phyloP scores from a whole-genome alignment of 306 rosid genomes.

The Rosa chinensis region DNA sequence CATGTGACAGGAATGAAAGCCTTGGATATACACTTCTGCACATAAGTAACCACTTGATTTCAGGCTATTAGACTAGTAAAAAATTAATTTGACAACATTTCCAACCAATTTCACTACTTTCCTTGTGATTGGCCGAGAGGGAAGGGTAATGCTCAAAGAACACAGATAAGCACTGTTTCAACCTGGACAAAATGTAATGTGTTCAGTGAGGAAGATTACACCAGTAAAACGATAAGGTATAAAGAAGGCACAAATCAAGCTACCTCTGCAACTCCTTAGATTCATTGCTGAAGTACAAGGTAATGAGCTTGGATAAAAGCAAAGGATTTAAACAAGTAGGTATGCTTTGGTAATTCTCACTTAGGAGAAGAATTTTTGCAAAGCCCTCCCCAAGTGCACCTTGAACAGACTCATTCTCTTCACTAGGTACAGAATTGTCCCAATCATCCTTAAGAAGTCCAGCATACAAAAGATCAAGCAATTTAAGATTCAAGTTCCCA shows the following conservation, averaged over 20 bases:
- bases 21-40: constrained; percentile 76
- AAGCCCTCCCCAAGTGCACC: constrained; percentile 89
- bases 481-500: constrained; percentile 37
- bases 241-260: constrained; percentile 7
- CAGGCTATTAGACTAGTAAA: not conserved
- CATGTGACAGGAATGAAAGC: constrained; percentile 78
- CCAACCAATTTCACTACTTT: constrained; percentile 25
- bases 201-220: constrained; percentile 15
- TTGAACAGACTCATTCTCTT: constrained; percentile 67
- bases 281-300: constrained; percentile 60
- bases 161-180: constrained; percentile 88
- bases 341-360: constrained; percentile 69
- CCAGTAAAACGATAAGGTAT: not conserved
- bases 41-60: constrained; percentile 24
- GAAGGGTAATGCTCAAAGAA: constrained; percentile 94
- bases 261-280: constrained; percentile 67
- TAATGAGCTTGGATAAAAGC: constrained; percentile 68
- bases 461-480: constrained; percentile 74
- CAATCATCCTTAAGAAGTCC: constrained; percentile 62
- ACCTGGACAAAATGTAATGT: constrained; percentile 43
- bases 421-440: constrained; percentile 49
- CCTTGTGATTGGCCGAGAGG: constrained; percentile 79
- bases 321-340: constrained; percentile 67
- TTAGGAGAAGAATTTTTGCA: constrained; percentile 87
- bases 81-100: not conserved